These are phyloP conservation scores for Serendipita vermifera DNA, from an alignment of 768 basidiomycete genomes.

Conservation along the genomic window DNA sequence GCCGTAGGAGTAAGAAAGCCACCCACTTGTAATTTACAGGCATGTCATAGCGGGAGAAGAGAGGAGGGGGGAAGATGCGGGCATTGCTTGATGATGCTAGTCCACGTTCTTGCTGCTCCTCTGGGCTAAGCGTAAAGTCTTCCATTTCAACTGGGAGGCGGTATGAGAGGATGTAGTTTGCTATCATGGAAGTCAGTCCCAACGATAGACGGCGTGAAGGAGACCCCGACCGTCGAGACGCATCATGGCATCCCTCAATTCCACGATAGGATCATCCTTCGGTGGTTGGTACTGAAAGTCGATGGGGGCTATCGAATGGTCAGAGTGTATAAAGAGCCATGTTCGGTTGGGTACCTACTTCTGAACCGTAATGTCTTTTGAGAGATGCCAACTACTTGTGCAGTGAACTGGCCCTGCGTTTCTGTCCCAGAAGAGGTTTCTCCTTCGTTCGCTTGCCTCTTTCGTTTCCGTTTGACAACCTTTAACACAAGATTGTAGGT, in stretches of 20 bases:
- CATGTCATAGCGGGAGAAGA: slow-evolving; percentile 72
- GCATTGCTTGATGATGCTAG: slow-evolving; percentile 33
- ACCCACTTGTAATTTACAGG: slow-evolving; percentile 70
- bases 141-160: slow-evolving; percentile 53
- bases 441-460: slow-evolving; percentile 21
- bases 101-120: background rate
- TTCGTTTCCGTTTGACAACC: slow-evolving; percentile 60
- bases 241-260: slow-evolving; percentile 61
- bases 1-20: background rate
- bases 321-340: background rate
- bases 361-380: slow-evolving; percentile 79
- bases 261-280: slow-evolving; percentile 51
- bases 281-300: slow-evolving; percentile 85
- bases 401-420: slow-evolving; percentile 52
- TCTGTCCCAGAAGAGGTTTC: slow-evolving; percentile 18
- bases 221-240: slow-evolving; percentile 59
- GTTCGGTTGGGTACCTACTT: slow-evolving; percentile 38
- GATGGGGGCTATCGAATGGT: slow-evolving; percentile 55
- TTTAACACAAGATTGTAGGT: slow-evolving; percentile 78
- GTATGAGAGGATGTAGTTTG: slow-evolving; percentile 48
- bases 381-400: slow-evolving; percentile 60
- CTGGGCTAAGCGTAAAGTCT: slow-evolving; percentile 45
- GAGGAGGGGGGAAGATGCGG: slow-evolving; percentile 72
- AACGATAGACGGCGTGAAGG: background rate
- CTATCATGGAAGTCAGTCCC: slow-evolving; percentile 23